These are phyloP conservation scores for Teratosphaeria viscida DNA, from an alignment of 2,329 filamentous ascomycete species.

Conservation along the genomic window DNA sequence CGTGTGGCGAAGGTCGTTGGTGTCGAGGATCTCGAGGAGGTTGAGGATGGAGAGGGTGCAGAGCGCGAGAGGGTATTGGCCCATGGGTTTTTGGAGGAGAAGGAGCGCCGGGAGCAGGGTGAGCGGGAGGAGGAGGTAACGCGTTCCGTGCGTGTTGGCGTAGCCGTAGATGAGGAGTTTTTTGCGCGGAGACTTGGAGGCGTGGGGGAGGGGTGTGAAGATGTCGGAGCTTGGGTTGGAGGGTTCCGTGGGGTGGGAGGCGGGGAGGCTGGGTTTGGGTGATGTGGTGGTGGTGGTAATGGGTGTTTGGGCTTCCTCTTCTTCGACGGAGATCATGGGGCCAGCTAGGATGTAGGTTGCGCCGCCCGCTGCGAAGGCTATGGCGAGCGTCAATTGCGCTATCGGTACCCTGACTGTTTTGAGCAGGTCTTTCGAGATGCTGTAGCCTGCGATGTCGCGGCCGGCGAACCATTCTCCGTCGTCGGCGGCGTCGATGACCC, in stretches of 20 bases:
- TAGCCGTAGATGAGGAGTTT: constrained; percentile 67
- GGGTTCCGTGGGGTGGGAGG: constrained; percentile 19
- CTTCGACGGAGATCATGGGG: constrained; percentile 66
- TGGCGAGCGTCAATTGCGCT: constrained; percentile 68
- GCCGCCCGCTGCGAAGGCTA: constrained; percentile 74
- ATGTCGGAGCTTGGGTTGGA: constrained; percentile 23
- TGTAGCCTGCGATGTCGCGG: constrained; percentile 7
- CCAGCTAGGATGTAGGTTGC: constrained; percentile 78
- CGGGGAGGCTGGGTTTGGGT: constrained; percentile 8
- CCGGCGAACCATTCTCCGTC: constrained; percentile 66
- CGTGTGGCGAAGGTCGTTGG: constrained; percentile 50
- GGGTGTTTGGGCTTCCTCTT: constrained; percentile 15
- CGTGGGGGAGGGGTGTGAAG: constrained; percentile 28
- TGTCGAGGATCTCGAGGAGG: constrained; percentile 53
- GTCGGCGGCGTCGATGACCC: constrained; percentile 81
- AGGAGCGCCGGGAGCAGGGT: constrained; percentile 68
- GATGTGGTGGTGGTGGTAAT: not conserved
- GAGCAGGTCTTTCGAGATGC: constrained; percentile 48
- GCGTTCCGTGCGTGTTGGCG: constrained; percentile 82
- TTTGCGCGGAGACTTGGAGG: constrained; percentile 12
- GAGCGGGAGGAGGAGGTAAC: constrained; percentile 74
- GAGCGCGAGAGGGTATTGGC: constrained; percentile 69
- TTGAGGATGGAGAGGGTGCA: constrained; percentile 84
- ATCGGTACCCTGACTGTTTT: constrained; percentile 67
- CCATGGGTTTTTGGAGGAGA: constrained; percentile 89